phyloP scores from a whole-genome alignment of 2,329 filamentous ascomycete species.

The Verticillium alfalfae region DNA sequence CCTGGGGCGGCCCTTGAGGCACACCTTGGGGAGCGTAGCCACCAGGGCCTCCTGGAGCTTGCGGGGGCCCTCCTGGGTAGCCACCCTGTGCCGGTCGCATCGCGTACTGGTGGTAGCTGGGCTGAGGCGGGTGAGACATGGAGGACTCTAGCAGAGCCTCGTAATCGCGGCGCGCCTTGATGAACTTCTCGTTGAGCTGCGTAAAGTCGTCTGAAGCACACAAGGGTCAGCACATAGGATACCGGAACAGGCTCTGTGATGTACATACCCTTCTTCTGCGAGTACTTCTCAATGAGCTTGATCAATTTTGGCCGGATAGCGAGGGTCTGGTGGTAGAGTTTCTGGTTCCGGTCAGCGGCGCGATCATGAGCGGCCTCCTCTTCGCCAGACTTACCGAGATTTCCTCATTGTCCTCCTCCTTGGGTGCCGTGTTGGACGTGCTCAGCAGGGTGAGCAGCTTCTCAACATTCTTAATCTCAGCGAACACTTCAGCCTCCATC shows the following conservation, averaged over 20 bases:
- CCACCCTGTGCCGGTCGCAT: constrained; percentile 45
- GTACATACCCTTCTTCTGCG: constrained; percentile 83
- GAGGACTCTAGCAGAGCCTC: constrained; percentile 93
- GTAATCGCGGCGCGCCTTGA: constrained; percentile 95
- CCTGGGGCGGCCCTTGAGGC: constrained; percentile 21
- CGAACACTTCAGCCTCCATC: constrained; percentile 74
- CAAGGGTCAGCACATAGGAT: constrained; percentile 5
- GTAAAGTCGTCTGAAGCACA: constrained; percentile 79
- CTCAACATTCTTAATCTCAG: constrained; percentile 59
- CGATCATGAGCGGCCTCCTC: background rate
- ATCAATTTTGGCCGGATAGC: constrained; percentile 95
- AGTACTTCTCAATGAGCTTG: constrained; percentile 97
- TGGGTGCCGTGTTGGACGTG: constrained; percentile 72
- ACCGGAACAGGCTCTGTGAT: background rate
- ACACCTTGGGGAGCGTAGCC: constrained; percentile 36
- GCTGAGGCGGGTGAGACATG: constrained; percentile 87
- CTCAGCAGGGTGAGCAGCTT: constrained; percentile 83
- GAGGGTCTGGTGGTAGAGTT: constrained; percentile 85
- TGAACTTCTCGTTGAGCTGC: constrained; percentile 98
- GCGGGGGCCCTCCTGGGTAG: constrained; percentile 23
- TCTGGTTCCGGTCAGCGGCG: constrained; percentile 38
- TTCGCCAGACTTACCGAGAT: constrained; percentile 62
- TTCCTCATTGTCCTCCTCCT: constrained; percentile 92
- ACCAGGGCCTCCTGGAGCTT: constrained; percentile 16
- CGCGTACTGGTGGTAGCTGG: constrained; percentile 66